phyloP scores from a whole-genome alignment of 1,284 basidiomycete genomes.

The Prillingera fragicola region DNA sequence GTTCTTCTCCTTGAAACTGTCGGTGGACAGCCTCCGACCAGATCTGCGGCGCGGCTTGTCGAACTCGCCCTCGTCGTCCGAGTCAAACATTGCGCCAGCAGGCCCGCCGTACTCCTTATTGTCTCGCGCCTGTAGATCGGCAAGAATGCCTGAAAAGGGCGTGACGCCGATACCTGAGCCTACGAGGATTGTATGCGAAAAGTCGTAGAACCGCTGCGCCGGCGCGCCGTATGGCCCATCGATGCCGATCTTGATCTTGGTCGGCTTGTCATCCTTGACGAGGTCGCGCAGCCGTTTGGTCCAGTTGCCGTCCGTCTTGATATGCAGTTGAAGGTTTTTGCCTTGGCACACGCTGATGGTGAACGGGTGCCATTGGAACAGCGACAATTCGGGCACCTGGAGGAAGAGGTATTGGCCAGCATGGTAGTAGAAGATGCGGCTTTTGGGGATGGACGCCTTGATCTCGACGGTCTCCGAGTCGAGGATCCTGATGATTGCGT shows the following conservation, averaged over 20 bases:
- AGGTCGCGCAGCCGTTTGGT: conserved; percentile 19
- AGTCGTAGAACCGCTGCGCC: conserved; percentile 33
- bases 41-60: background rate
- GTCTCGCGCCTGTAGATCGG: conserved; percentile 24
- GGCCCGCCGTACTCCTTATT: conserved; percentile 22
- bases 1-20: background rate
- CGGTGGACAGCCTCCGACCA: background rate
- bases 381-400: conserved; percentile 20
- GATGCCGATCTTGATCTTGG: conserved; percentile 20
- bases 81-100: too few relatives aligned
- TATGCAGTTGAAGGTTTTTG: conserved; percentile 22
- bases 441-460: conserved; percentile 14
- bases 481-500: conserved; percentile 22
- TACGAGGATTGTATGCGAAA: conserved; percentile 29
- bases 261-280: conserved; percentile 8
- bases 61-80: background rate
- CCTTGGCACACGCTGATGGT: conserved; percentile 24
- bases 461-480: conserved; percentile 27
- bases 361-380: conserved; percentile 32
- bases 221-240: conserved; percentile 33
- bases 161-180: conserved; percentile 31
- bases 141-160: conserved; percentile 30
- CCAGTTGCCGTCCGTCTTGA: conserved; percentile 34
- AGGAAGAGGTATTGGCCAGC: conserved; percentile 31
- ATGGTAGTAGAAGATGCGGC: conserved; percentile 19